Evolutionary conservation across 805 yeast genomes (phyloP).

Genomic region (Metschnikowia vanudenii): DNA sequence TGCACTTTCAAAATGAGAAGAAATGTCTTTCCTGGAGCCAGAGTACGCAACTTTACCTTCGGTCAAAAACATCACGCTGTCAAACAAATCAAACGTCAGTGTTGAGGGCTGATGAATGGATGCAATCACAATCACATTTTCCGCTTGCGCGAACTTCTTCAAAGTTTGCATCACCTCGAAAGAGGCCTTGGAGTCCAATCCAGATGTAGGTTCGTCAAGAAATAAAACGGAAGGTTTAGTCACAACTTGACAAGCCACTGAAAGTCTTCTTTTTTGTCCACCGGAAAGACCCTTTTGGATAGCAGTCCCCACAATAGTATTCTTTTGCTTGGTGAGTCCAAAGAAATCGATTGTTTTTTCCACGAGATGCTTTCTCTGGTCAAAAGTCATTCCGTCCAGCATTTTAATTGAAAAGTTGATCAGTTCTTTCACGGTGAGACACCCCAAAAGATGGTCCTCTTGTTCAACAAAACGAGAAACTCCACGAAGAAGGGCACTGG

Average conservation of each 20-base stretch:
- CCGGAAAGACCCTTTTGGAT: conserved; percentile 69
- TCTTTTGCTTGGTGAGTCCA: conserved; percentile 62
- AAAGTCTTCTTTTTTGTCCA: conserved; percentile 76
- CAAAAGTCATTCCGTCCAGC: conserved; percentile 46
- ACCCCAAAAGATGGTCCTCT: conserved; percentile 69
- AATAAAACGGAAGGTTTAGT: conserved; percentile 74
- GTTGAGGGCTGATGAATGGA: conserved; percentile 84
- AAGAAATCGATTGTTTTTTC: conserved; percentile 60
- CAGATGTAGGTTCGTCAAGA: conserved; percentile 87
- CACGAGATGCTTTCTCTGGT: conserved; percentile 50
- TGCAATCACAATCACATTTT: conserved; percentile 67
- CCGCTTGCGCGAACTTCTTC: conserved; percentile 40
- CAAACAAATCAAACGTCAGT: conserved; percentile 68
- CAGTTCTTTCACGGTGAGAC: conserved; percentile 70
- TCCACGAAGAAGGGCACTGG: conserved; percentile 17
- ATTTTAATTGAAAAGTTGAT: conserved; percentile 67
- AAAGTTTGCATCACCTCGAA: conserved; percentile 59
- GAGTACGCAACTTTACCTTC: conserved; percentile 51
- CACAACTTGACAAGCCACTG: conserved; percentile 74
- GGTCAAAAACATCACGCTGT: conserved; percentile 63
- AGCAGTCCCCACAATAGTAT: conserved; percentile 53
- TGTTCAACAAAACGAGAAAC: conserved; percentile 57
- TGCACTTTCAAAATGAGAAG: conserved; percentile 45
- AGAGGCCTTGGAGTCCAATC: conserved; percentile 78
- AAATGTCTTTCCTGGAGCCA: conserved; percentile 46